Conservation (phyloP, 2,329 filamentous ascomycete genomes). For the Aspergillus spinulosporus region DNA sequence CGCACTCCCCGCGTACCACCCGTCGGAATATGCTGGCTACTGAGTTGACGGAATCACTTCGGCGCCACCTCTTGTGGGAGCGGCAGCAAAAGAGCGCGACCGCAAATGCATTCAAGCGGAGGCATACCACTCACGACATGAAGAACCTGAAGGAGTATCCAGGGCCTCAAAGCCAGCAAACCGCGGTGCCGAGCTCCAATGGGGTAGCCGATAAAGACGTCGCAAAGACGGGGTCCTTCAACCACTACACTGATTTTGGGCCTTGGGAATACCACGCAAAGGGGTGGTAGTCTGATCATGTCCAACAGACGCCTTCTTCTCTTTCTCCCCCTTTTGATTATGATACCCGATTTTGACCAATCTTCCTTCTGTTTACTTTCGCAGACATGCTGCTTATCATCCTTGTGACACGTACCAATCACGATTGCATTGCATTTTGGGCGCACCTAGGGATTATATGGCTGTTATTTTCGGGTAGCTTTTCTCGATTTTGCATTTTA, state of each 20-base stretch:
- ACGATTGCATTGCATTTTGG: conserved; percentile 43
- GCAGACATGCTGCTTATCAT: conserved; percentile 23
- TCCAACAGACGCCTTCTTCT: conserved; percentile 13
- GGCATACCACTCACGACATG: conserved; percentile 88
- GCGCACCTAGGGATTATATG: conserved; percentile 36
- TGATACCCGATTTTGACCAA: conserved; percentile 24
- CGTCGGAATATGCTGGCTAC: conserved; percentile 93
- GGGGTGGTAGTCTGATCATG: conserved; percentile 65
- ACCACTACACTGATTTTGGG: conserved; percentile 81
- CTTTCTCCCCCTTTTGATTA: conserved; percentile 19
- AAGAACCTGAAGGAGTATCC: conserved; percentile 84
- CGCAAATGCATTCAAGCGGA: conserved; percentile 82
- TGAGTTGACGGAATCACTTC: conserved; percentile 88
- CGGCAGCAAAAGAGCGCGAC: conserved; percentile 91
- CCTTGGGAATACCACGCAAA: conserved; percentile 82
- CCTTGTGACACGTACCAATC: conserved; percentile 37
- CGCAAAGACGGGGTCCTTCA: conserved; percentile 72
- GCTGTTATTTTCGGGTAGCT: conserved; percentile 25
- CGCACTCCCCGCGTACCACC: conserved; percentile 86
- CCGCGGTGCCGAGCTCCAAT: conserved; percentile 22
- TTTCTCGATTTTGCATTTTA: conserved; percentile 25
- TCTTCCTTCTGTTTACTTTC: conserved; percentile 18
- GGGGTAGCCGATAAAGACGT: conserved; percentile 52
- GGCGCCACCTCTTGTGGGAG: conserved; percentile 91
- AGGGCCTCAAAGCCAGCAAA: conserved; percentile 60